Evolutionary conservation across 2,329 filamentous ascomycete genomes (phyloP), one percentile per base, ranked within the genome.

Genomic region (Aspergillus costaricaensis): DNA sequence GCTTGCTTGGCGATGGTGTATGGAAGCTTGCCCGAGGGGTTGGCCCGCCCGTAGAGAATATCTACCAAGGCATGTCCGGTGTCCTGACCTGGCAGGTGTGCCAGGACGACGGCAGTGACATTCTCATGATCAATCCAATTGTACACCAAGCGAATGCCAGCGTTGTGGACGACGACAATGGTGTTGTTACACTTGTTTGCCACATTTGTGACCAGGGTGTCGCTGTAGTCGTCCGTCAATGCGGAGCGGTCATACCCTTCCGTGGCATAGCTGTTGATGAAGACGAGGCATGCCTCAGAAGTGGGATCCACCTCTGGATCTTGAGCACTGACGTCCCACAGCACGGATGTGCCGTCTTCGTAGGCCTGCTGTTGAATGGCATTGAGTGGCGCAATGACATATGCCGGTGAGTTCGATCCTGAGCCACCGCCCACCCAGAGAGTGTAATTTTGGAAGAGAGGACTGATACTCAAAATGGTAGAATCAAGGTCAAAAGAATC

Each of bases 131-230:
- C 83, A 61, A 86, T 79, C 77, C 85, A 90, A 1, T 77, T 75
- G 14, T 66, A 62, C 0, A 89, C 82, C 0, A 87, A 72, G 1
- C 87, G 80, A 9, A 83, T 78, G 0, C 87, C 87, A 1, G 86
- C 85, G 44, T 88, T 89, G 72, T 90, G 87, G 5, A 89, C 79
- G 0, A 88, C 77, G 0, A 89, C 87, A 17, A 90, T 79, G 1
- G 87, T 89, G 62, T 86, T 88, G 63, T 78, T 80, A 72, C 86
- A 90, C 21, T 79, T 77, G 7, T 78, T 74, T 0, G 88, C 87
- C 0, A 90, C 85, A 49, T 83, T 80, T 1, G 74, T 75, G 47
- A 89, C 81, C 0, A 89, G 75, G 0, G 72, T 74, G 63, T 90
- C 86, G 1, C 84, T 87, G 7, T 72, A 69, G 1, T 67, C 55